These are phyloP conservation scores for Brassica nigra DNA, from an alignment of 345 rosid species.

Conservation along the genomic window DNA sequence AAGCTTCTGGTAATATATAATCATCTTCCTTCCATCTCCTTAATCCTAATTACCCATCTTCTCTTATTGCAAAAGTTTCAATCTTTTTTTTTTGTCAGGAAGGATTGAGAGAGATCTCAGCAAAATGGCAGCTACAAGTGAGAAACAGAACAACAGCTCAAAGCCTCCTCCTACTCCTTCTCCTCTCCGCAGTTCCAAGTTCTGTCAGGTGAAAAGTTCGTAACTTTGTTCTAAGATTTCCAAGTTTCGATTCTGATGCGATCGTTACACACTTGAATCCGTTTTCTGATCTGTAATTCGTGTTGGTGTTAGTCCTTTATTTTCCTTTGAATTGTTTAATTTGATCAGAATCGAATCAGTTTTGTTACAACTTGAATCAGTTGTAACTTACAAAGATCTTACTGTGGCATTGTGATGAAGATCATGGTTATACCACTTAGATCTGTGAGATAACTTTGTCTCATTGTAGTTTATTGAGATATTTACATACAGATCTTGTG, in stretches of 20 bases:
- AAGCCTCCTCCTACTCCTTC: slow-evolving; percentile 91
- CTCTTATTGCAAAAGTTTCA: background rate
- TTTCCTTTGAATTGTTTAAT: background rate
- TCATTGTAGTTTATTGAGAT: background rate
- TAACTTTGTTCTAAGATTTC: background rate
- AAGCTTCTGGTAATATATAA: slow-evolving; percentile 23
- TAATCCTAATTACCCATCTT: background rate
- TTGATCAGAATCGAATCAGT: background rate
- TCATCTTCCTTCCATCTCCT: background rate
- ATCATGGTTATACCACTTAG: slow-evolving; percentile 16
- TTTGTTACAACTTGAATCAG: slow-evolving; percentile 12
- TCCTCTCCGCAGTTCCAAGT: slow-evolving; percentile 82
- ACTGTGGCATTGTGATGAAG: slow-evolving; percentile 26
- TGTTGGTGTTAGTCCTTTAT: background rate
- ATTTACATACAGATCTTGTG: slow-evolving; percentile 17
- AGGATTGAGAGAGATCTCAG: slow-evolving; percentile 50
- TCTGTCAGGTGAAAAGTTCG: slow-evolving; percentile 63
- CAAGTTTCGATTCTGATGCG: background rate
- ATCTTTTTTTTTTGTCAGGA: background rate
- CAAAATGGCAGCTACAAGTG: slow-evolving; percentile 66
- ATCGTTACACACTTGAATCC: background rate
- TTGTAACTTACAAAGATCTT: slow-evolving; percentile 5
- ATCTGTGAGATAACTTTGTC: slow-evolving; percentile 5
- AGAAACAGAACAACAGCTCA: slow-evolving; percentile 47
- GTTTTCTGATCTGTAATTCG: background rate